phyloP scores from a whole-genome alignment of 176 grass and related monocot species.

The Hyparrhenia diplandra region DNA sequence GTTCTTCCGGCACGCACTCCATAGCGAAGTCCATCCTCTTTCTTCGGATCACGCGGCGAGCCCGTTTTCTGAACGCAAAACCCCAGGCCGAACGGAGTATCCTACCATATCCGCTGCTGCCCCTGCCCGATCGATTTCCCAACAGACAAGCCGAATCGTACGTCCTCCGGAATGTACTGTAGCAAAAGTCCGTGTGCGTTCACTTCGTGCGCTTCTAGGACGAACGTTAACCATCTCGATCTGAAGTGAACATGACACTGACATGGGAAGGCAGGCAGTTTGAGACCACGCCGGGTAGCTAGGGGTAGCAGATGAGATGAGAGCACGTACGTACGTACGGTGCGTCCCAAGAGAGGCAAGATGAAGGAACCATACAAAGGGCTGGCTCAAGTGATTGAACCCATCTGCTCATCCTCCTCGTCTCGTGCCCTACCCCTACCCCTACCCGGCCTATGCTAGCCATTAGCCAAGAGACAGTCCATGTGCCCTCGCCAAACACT shows the following conservation, averaged over 20 bases:
- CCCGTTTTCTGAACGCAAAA: not conserved
- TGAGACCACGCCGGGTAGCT: too few relatives aligned
- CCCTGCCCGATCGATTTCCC: constrained; percentile 22
- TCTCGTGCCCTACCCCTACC: not conserved
- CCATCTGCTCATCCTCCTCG: not conserved
- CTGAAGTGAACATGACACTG: too few relatives aligned
- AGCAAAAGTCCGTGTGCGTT: too few relatives aligned
- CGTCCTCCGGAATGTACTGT: too few relatives aligned
- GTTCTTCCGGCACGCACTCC: constrained; percentile 19
- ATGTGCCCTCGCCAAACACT: constrained; percentile 43
- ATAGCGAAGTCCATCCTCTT: not conserved
- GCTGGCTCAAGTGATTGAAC: not conserved
- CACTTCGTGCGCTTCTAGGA: too few relatives aligned
- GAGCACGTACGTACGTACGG: too few relatives aligned
- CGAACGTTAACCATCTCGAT: too few relatives aligned
- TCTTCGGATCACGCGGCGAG: constrained; percentile 30
- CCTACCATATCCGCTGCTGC: constrained; percentile 27
- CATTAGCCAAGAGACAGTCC: constrained; percentile 29
- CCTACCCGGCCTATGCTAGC: not conserved
- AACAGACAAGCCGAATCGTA: too few relatives aligned
- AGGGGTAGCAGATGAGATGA: too few relatives aligned
- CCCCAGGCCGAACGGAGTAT: constrained; percentile 10
- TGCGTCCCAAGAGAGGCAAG: too few relatives aligned
- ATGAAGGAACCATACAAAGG: too few relatives aligned
- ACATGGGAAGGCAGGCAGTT: too few relatives aligned